Evolutionary conservation across 192 early-diverging fungal species (phyloP).

Genomic region (Entrophospora sp.): DNA sequence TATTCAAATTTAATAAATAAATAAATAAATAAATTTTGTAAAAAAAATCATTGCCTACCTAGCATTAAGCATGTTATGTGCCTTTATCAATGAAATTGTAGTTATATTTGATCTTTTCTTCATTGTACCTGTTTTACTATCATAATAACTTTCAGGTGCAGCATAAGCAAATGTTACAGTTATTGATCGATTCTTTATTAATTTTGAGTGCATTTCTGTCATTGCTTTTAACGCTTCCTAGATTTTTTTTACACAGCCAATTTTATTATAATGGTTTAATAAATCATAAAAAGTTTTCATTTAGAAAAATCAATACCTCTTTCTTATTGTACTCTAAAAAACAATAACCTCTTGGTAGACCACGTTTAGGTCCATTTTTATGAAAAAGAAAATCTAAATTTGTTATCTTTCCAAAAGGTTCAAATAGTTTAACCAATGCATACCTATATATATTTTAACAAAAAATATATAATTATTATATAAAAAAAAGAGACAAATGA

Average conservation of each 20-base stretch:
- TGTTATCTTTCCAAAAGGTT: conserved; percentile 54
- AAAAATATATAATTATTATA: neutral
- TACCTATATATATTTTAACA: conserved; percentile 29
- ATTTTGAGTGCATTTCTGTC: conserved; percentile 37
- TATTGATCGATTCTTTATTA: conserved; percentile 42
- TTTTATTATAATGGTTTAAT: no score
- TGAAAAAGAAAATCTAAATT: conserved; percentile 57
- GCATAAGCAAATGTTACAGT: conserved; percentile 48
- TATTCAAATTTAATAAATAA: no score
- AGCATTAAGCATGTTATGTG: conserved; percentile 37
- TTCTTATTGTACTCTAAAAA: conserved; percentile 50
- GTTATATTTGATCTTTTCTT: conserved; percentile 29
- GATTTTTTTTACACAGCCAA: no score
- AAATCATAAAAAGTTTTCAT: conserved; percentile 19
- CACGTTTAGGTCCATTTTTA: conserved; percentile 51
- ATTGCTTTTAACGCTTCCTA: conserved; percentile 47
- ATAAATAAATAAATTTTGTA: conserved; percentile 1
- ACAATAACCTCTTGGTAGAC: conserved; percentile 59
- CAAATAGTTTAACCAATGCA: conserved; percentile 53
- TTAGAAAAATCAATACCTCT: no score
- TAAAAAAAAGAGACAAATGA: neutral
- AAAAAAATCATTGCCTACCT: conserved; percentile 18
- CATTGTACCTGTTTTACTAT: conserved; percentile 17
- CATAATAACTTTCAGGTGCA: conserved; percentile 39
- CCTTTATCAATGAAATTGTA: conserved; percentile 32